Percentiles rank a stretch among this genome's conserved stretches.
Conservation (phyloP, 306 rosid species). For the Vigna hirtella region DNA sequence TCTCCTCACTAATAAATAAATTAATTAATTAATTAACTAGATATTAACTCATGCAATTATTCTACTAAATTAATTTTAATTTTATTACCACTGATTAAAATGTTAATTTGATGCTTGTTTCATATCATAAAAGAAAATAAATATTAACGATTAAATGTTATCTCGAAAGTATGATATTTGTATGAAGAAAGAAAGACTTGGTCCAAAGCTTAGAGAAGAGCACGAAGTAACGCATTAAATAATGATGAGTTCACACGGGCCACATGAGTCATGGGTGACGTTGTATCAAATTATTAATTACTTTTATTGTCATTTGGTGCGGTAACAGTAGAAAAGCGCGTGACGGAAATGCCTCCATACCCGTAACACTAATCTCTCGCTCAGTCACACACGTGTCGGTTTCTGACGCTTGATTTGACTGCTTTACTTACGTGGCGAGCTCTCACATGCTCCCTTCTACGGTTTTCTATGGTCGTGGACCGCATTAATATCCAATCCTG, state of each 20-base stretch:
- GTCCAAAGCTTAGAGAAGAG: neutral
- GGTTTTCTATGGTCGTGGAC: slow-evolving; percentile 15
- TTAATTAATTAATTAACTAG: neutral
- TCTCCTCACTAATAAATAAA: neutral
- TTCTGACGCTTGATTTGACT: slow-evolving; percentile 23
- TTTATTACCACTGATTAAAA: neutral
- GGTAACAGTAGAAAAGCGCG: slow-evolving; percentile 41
- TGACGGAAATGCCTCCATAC: slow-evolving; percentile 36
- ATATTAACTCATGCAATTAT: too few relatives aligned
- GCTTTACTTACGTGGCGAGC: slow-evolving; percentile 48
- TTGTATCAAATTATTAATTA: neutral
- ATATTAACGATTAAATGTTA: neutral
- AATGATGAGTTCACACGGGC: slow-evolving; percentile 40
- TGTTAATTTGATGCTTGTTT: neutral
- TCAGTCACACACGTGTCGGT: slow-evolving; percentile 43
- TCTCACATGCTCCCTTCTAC: slow-evolving; percentile 30
- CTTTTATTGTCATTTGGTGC: neutral
- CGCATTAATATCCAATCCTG: neutral
- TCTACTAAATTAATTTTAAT: neutral
- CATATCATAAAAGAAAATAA: too few relatives aligned
- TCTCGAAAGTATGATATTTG: too few relatives aligned
- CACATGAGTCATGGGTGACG: slow-evolving; percentile 43
- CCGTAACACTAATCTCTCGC: slow-evolving; percentile 49
- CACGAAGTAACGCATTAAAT: neutral
- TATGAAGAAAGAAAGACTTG: slow-evolving; percentile 5